Percentiles rank a stretch among this genome's conserved stretches.
These are phyloP conservation scores for Phytophthora lateralis DNA, from an alignment of 352 stramenopile genomes.

Conservation along the genomic window DNA sequence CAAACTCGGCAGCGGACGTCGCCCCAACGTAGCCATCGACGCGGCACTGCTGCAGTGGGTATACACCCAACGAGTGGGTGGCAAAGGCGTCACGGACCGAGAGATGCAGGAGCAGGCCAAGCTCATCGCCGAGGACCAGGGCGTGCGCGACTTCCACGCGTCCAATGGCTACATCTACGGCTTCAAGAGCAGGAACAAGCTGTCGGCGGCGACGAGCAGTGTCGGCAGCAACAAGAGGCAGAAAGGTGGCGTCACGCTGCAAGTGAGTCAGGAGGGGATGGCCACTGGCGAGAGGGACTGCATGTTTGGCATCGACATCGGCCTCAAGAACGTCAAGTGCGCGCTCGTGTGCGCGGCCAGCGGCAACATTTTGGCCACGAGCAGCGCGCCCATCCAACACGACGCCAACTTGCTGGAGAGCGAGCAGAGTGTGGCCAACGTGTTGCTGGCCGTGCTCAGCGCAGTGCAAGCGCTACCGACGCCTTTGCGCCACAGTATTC, in stretches of 20 bases:
- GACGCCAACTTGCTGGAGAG: slow-evolving; percentile 20
- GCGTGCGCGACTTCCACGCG: slow-evolving; percentile 27
- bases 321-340: slow-evolving; percentile 72
- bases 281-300: slow-evolving; percentile 14
- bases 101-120: slow-evolving; percentile 36
- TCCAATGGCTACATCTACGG: slow-evolving; percentile 42
- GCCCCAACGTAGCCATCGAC: slow-evolving; percentile 28
- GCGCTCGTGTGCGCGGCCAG: slow-evolving; percentile 41
- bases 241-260: slow-evolving; percentile 8
- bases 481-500: slow-evolving; percentile 20
- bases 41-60: slow-evolving; percentile 32
- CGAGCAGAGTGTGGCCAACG: slow-evolving; percentile 40
- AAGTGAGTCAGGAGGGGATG: slow-evolving; percentile 16
- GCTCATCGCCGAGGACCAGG: slow-evolving; percentile 21
- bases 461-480: slow-evolving; percentile 40
- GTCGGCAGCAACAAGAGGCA: slow-evolving; percentile 1
- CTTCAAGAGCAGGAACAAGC: slow-evolving; percentile 34
- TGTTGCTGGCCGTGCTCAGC: slow-evolving; percentile 36
- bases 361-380: slow-evolving; percentile 39
- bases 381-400: slow-evolving; percentile 32
- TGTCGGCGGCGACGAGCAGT: slow-evolving; percentile 2
- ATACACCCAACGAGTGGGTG: slow-evolving; percentile 11
- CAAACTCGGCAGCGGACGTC: slow-evolving; percentile 36
- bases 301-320: slow-evolving; percentile 67
- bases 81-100: slow-evolving; percentile 22